Base-by-base conservation (phyloP, 352 stramenopile species). In the Globisporangium perplexum region DNA sequence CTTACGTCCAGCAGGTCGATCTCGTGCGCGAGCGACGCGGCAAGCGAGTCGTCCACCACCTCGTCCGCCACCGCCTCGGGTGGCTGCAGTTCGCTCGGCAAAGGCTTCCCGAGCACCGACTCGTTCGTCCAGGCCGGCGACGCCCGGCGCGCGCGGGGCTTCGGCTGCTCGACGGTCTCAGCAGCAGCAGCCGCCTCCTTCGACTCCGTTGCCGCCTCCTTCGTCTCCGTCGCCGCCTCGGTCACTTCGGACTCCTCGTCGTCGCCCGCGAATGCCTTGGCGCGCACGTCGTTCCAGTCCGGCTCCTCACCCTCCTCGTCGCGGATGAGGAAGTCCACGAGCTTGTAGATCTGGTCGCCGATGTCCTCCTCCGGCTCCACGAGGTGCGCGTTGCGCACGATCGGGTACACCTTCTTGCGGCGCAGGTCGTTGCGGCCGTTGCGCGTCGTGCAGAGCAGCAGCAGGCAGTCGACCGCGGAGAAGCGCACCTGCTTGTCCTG, bases 271-370 rank as follows among this genome's bases (percentile, higher is more conserved):
- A 89, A 81, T 8, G 79, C 77, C 58, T 91, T 77, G 15, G 78
- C 24, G 50, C 81, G 79, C 7, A 94, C 65, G 12, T 83, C 76
- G 50, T 92, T 66, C 83, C 81, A 94, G 55, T 94, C 83, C 22
- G 83, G 83, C 49, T 91, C 83, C 38, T 92, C 83, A 7, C 83
- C 83, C 41, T 92, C 83, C 75, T 94, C 83, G 31, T 94, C 83
- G 46, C 83, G 83, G 53, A 94, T 94, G 31, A 94, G 50, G 43
- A 94, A 91, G 53, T 92, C 83, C 12, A 94, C 83, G 33, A 94
- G 77, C 59, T 94, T 94, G 73, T 94, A 94, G 47, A 94, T 91
- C 53, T 92, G 79, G 49, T 94, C 83, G 15, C 83, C 77, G 50
- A 94, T 75, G 46, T 92, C 81, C 31, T 94, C 83, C 33, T 94